A percentile compares a stretch with the other conserved stretches of the same genome.
Evolutionary conservation across 345 rosid species (phyloP).

Genomic region (Turritis glabra): DNA sequence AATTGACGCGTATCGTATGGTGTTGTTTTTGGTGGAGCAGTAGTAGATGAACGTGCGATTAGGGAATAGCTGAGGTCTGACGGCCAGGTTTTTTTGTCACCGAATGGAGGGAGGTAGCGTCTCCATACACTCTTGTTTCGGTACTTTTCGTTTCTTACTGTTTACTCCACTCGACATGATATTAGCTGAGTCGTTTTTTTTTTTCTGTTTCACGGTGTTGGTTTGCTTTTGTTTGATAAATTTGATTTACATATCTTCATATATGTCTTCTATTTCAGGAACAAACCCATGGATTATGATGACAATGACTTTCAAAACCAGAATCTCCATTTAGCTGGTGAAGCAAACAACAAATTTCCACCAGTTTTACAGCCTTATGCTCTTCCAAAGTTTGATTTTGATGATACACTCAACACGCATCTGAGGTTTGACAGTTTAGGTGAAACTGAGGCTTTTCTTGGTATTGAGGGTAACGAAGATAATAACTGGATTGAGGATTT

Average conservation of each 20-base stretch:
- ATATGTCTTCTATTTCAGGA: slow-evolving; percentile 45
- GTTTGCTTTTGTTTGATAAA: not conserved
- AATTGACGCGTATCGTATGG: slow-evolving; percentile 2
- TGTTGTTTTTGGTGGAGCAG: slow-evolving; percentile 28
- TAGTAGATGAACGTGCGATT: slow-evolving; percentile 71
- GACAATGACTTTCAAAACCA: slow-evolving; percentile 95
- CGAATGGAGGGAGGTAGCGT: slow-evolving; percentile 99
- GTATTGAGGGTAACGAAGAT: slow-evolving; percentile 77
- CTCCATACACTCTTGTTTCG: slow-evolving; percentile 86
- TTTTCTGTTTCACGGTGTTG: slow-evolving; percentile 12
- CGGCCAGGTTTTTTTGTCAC: slow-evolving; percentile 62
- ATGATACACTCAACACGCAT: slow-evolving; percentile 67
- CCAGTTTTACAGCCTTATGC: slow-evolving; percentile 70
- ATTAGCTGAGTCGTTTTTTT: slow-evolving; percentile 17
- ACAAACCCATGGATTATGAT: slow-evolving; percentile 97
- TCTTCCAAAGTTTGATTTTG: slow-evolving; percentile 92
- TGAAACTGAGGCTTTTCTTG: slow-evolving; percentile 78
- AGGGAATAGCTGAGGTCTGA: slow-evolving; percentile 59
- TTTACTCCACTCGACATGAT: slow-evolving; percentile 18
- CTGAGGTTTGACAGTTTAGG: slow-evolving; percentile 74
- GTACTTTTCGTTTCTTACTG: slow-evolving; percentile 76
- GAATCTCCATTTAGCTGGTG: slow-evolving; percentile 90
- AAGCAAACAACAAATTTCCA: slow-evolving; percentile 71
- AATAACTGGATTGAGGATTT: slow-evolving; percentile 96
- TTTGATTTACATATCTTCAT: not conserved